Percentiles rank a stretch among this genome's conserved stretches.
Evolutionary conservation across 352 stramenopile species (phyloP).

Genomic region (Phytopythium litorale): DNA sequence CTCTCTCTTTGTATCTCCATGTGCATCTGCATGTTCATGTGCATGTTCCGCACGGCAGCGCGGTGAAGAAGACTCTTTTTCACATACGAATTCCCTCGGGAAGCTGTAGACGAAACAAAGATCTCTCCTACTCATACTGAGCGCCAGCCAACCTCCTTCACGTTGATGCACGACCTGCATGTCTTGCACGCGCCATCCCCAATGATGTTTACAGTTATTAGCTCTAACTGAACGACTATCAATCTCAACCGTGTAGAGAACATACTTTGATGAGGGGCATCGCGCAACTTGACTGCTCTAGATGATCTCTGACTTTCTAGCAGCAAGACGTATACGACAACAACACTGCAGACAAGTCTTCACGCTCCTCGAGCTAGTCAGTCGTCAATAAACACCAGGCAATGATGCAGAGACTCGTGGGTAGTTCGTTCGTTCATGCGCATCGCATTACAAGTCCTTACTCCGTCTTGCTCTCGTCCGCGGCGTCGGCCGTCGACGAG

Average conservation of each 20-base stretch:
- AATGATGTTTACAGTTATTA: slow-evolving; percentile 86
- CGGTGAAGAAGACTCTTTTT: slow-evolving; percentile 34
- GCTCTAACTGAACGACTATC: slow-evolving; percentile 76
- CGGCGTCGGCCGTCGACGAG: slow-evolving; percentile 8
- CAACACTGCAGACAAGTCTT: no score
- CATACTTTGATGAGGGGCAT: slow-evolving; percentile 6
- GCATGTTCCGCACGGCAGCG: slow-evolving; percentile 12
- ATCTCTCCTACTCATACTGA: slow-evolving; percentile 79
- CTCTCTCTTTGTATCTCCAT: no score
- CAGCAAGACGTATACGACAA: no score
- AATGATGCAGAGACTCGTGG: no score
- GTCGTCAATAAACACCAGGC: neutral
- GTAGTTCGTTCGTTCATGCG: neutral
- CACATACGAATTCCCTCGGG: neutral
- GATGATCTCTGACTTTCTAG: no score
- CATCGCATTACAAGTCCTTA: slow-evolving; percentile 2
- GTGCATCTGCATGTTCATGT: slow-evolving; percentile 8
- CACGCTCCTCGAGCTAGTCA: no score
- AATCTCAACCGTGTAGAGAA: slow-evolving; percentile 10
- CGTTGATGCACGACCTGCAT: neutral
- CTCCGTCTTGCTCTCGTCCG: slow-evolving; percentile 34
- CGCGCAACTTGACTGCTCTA: neutral
- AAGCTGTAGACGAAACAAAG: slow-evolving; percentile 32
- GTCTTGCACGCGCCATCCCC: slow-evolving; percentile 17
- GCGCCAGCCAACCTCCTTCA: slow-evolving; percentile 14